Evolutionary conservation across 192 early-diverging fungal species (phyloP), one percentile per base, ranked within the genome.

Genomic region (Backusella tuberculispora): DNA sequence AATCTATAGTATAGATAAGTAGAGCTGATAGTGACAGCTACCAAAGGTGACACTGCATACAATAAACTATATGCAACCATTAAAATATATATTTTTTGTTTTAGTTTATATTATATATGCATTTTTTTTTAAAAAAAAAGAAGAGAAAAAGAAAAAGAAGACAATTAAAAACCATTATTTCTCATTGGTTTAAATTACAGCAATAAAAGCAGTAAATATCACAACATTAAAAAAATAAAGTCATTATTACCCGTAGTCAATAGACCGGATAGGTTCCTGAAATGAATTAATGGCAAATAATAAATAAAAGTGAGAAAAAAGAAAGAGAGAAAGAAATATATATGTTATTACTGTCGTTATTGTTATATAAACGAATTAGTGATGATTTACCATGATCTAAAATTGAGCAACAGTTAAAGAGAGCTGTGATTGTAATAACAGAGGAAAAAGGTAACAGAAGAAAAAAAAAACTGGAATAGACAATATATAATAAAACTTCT

Each of bases 141-240:
- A 34, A 34, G 29, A 34, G 2, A 7, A 50, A 53, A 53, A 17
- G n/a, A 53, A 53, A 53, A 53, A 53, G 21, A 53, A 53, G 50
- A 19, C 50, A 24, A 53, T 53, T 53, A 53, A 53, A 53, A 53
- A 17, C 19, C 50, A 53, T 53, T 53, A 17, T 53, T 53, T 53
- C 50, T 53, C 50, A 53, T 21, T 21, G n/a, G 21, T 53, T 53
- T 53, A 53, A 53, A 53, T 19, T 8, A 53, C 21, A 53, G 9
- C 21, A 53, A 2, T 53, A 19, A 53, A 10, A 53, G 50, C 50
- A 53, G 29, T 34, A 34, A 34, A 24, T 53, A 10, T 21, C 17
- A 7, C 7, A 10, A 2, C 21, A 9, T 53, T 21, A 21, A 2
- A 26, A 60, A 26, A 56, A 56, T 21, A 60, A 12, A 60, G 53